Evolutionary conservation across 306 rosid species (phyloP).

Genomic region (Myrica gale): DNA sequence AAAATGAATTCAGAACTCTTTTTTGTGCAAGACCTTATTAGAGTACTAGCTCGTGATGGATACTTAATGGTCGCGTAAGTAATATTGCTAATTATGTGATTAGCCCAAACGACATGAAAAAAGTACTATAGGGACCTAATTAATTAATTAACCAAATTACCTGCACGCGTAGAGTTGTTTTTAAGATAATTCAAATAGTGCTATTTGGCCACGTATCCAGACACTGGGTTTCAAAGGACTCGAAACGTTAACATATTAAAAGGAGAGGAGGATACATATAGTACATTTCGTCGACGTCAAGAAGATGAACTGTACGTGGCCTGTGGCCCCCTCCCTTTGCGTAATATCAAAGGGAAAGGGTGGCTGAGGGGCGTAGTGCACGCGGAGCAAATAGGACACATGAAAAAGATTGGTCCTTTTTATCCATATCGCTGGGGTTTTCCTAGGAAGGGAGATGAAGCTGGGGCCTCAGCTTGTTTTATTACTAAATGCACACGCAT

Average conservation of each 20-base stretch:
- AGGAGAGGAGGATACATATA: background rate
- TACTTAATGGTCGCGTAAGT: too few relatives aligned
- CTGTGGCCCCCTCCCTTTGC: slow-evolving; percentile 5
- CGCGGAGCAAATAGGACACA: slow-evolving; percentile 17
- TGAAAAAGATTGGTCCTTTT: background rate
- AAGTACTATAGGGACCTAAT: too few relatives aligned
- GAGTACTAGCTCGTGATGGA: too few relatives aligned
- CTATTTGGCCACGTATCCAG: background rate
- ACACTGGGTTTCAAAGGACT: background rate
- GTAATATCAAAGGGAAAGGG: slow-evolving; percentile 4
- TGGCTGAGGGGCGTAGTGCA: slow-evolving; percentile 20
- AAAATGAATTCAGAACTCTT: too few relatives aligned
- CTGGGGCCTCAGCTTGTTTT: background rate
- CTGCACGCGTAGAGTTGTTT: too few relatives aligned
- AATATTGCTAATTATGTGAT: too few relatives aligned
- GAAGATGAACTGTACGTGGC: background rate
- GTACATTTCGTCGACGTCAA: background rate
- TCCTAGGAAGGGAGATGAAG: background rate
- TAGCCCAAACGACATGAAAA: too few relatives aligned
- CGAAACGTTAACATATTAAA: background rate
- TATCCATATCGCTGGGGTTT: background rate
- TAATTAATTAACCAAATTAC: too few relatives aligned
- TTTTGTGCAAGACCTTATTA: too few relatives aligned
- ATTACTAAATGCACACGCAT: background rate
- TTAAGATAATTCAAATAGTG: too few relatives aligned